These are phyloP conservation scores for Arabidopsis arenosa DNA, from an alignment of 345 rosid species.

Conservation along the genomic window DNA sequence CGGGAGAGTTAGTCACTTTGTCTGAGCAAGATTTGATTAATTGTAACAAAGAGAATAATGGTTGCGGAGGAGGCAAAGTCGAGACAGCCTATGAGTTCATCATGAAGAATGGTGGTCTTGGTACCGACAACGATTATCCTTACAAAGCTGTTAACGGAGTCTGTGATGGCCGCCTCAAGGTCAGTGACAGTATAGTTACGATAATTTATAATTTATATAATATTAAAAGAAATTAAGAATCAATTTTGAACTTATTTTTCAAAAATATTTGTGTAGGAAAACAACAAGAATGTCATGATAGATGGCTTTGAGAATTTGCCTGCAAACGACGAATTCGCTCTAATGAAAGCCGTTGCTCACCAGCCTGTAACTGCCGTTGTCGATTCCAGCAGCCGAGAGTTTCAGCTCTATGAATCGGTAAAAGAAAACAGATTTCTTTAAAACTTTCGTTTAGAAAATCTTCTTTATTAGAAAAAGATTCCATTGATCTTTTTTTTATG, in stretches of 20 bases:
- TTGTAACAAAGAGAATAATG: constrained; percentile 50
- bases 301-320: constrained; percentile 73
- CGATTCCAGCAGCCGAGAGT: constrained; percentile 74
- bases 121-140: constrained; percentile 60
- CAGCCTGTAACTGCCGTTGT: constrained; percentile 81
- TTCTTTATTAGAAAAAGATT: no score
- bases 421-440: not conserved
- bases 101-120: constrained; percentile 54
- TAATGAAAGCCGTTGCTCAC: constrained; percentile 64
- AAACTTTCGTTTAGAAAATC: not conserved
- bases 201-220: no score
- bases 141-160: constrained; percentile 48
- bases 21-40: constrained; percentile 84
- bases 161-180: constrained; percentile 33
- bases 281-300: constrained; percentile 56
- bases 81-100: constrained; percentile 62
- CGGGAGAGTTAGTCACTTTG: constrained; percentile 59
- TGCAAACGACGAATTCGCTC: constrained; percentile 60
- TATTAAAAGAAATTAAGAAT: not conserved
- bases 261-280: constrained; percentile 51
- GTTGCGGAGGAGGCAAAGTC: constrained; percentile 77
- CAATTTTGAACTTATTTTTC: not conserved
- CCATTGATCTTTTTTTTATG: not conserved
- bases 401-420: constrained; percentile 80
- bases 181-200: constrained; percentile 50